These are phyloP conservation scores for Amyloporia xantha DNA, from an alignment of 768 basidiomycete genomes.

Conservation along the genomic window DNA sequence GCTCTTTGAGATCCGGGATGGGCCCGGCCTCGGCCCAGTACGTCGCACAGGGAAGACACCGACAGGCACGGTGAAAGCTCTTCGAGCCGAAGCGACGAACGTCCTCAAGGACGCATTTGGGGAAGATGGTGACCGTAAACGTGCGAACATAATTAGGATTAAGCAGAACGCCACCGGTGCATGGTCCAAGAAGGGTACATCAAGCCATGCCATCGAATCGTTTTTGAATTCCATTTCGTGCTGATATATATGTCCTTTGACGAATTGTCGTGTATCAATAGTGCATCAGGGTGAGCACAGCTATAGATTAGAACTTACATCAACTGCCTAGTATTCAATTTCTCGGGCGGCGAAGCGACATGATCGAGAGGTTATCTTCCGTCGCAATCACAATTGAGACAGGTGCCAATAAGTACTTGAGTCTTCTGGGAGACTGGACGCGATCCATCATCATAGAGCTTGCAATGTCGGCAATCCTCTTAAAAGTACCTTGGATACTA, in stretches of 20 bases:
- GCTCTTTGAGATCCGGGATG: conserved; percentile 21
- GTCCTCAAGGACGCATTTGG: conserved; percentile 18
- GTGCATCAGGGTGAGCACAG: too few species aligned
- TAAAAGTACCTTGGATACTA: too few species aligned
- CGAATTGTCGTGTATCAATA: too few species aligned
- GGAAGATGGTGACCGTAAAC: conserved; percentile 19
- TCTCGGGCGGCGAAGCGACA: too few species aligned
- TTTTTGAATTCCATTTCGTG: neutral
- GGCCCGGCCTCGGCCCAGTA: conserved; percentile 12
- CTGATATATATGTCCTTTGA: neutral
- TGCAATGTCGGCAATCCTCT: too few species aligned
- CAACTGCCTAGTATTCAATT: too few species aligned
- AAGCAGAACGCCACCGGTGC: neutral
- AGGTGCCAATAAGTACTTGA: too few species aligned
- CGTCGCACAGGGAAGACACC: conserved; percentile 14
- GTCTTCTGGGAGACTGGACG: too few species aligned
- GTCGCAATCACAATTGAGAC: too few species aligned
- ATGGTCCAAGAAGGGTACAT: conserved; percentile 8
- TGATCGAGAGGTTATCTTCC: too few species aligned
- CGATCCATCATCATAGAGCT: too few species aligned
- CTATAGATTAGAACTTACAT: too few species aligned
- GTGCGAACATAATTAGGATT: conserved; percentile 13
- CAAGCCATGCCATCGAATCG: conserved; percentile 5
- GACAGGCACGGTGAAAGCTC: conserved; percentile 17
- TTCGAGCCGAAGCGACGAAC: conserved; percentile 12